Conservation (phyloP, 257 asterid genomes). For the Scutellaria galericulata region DNA sequence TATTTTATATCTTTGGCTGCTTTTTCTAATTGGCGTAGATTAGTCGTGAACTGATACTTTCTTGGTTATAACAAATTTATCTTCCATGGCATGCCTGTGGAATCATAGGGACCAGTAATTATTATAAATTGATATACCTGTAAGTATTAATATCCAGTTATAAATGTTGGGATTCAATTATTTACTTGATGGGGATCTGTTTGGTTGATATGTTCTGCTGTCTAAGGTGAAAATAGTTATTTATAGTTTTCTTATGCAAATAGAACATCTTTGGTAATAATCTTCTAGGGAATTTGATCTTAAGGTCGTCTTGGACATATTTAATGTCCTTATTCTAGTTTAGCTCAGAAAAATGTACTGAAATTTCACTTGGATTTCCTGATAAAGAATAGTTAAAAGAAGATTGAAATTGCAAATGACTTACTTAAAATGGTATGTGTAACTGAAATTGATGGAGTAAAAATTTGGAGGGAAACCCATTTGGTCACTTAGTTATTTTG, state of each 20-base stretch:
- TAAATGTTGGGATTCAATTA: background rate
- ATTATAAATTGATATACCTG: background rate
- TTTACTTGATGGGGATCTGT: background rate
- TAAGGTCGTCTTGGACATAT: background rate
- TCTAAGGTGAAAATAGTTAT: background rate
- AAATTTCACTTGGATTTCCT: background rate
- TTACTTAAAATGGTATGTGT: constrained; percentile 21
- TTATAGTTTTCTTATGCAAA: constrained; percentile 3
- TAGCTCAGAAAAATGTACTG: background rate
- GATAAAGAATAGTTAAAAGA: background rate
- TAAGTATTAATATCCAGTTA: background rate
- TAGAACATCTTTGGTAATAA: background rate
- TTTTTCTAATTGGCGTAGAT: background rate
- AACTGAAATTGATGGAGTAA: background rate
- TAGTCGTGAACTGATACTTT: background rate
- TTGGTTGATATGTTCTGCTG: constrained; percentile 17
- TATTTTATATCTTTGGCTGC: background rate
- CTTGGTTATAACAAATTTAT: background rate
- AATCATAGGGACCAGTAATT: background rate
- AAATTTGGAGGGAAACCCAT: background rate
- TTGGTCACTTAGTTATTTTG: constrained; percentile 13
- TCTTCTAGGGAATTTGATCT: constrained; percentile 1
- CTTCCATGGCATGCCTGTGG: background rate
- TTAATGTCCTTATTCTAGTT: background rate
- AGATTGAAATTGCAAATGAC: background rate